These are phyloP conservation scores for Dipodascopsis uninucleata DNA, from an alignment of 805 yeast genomes.

Conservation along the genomic window DNA sequence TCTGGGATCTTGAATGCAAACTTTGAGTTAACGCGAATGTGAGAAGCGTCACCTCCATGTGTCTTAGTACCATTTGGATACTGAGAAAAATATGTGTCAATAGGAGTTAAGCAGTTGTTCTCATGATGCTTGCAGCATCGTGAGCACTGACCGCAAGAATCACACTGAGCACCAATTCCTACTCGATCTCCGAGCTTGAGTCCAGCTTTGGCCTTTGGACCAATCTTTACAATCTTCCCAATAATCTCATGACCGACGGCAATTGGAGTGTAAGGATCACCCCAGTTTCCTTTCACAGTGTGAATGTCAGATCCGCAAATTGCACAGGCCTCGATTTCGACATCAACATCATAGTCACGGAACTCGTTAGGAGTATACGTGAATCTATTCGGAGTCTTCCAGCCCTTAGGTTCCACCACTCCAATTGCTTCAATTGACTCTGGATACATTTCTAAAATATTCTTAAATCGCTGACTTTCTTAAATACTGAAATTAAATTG, in stretches of 20 bases:
- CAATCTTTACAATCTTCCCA: neutral
- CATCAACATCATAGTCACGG: no score
- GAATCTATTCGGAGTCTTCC: no score
- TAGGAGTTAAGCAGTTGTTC: slow-evolving; percentile 32
- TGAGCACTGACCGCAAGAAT: neutral
- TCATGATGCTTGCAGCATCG: neutral
- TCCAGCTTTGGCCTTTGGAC: neutral
- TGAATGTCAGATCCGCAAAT: neutral
- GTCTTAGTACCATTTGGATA: slow-evolving; percentile 78
- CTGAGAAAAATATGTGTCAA: slow-evolving; percentile 66
- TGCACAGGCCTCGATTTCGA: neutral
- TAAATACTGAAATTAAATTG: no score
- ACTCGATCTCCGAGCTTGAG: slow-evolving; percentile 1
- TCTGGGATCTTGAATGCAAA: slow-evolving; percentile 58
- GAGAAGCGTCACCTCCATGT: slow-evolving; percentile 86
- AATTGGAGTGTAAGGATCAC: neutral
- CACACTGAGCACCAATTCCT: neutral
- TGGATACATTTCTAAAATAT: no score
- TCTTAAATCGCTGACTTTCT: no score
- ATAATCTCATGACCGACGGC: neutral
- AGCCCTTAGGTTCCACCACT: no score
- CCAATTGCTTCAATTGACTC: no score
- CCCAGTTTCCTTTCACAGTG: slow-evolving; percentile 70
- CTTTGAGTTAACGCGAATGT: slow-evolving; percentile 61
- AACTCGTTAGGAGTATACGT: no score